Evolutionary conservation across 495 filamentous ascomycete genomes (phyloP).

Genomic region (Aspergillus conjunctus): DNA sequence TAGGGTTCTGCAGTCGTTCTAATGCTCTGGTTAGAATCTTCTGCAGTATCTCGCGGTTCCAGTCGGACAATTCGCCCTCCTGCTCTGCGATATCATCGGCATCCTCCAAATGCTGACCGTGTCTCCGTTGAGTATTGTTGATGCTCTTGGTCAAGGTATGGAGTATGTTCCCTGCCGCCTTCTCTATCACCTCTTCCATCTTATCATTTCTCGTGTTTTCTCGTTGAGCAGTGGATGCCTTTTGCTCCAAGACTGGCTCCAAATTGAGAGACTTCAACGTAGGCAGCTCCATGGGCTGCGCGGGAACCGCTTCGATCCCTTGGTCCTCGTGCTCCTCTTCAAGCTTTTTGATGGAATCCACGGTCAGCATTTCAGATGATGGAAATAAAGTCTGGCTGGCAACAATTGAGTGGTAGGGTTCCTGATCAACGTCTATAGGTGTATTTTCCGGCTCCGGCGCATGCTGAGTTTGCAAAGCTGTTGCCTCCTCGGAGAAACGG

Average conservation of each 20-base stretch:
- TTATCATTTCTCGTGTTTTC: conserved; percentile 18
- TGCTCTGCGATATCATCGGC: conserved; percentile 29
- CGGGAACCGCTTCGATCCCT: background rate
- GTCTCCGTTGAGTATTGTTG: conserved; percentile 32
- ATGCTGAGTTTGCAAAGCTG: background rate
- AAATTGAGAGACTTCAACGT: conserved; percentile 18
- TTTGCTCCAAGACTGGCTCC: conserved; percentile 14
- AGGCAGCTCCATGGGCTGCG: conserved; percentile 17
- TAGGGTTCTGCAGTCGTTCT: conserved; percentile 29
- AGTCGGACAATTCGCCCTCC: conserved; percentile 30
- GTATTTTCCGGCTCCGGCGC: background rate
- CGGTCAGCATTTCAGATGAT: conserved; percentile 5
- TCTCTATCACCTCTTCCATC: conserved; percentile 32
- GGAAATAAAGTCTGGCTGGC: conserved; percentile 11
- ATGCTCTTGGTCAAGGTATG: conserved; percentile 44
- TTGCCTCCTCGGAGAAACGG: conserved; percentile 16
- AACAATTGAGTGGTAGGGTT: conserved; percentile 5
- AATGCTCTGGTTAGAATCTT: conserved; percentile 38
- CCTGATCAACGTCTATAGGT: conserved; percentile 5
- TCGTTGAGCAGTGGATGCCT: conserved; percentile 10
- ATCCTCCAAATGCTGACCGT: conserved; percentile 33
- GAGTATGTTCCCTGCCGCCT: conserved; percentile 40
- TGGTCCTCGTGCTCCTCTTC: conserved; percentile 29
- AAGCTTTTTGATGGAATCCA: conserved; percentile 12
- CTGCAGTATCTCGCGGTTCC: conserved; percentile 41